A percentile compares a stretch with the other conserved stretches of the same genome.
phyloP scores from a whole-genome alignment of 345 rosid genomes.

The Geranium rotundifolium region DNA sequence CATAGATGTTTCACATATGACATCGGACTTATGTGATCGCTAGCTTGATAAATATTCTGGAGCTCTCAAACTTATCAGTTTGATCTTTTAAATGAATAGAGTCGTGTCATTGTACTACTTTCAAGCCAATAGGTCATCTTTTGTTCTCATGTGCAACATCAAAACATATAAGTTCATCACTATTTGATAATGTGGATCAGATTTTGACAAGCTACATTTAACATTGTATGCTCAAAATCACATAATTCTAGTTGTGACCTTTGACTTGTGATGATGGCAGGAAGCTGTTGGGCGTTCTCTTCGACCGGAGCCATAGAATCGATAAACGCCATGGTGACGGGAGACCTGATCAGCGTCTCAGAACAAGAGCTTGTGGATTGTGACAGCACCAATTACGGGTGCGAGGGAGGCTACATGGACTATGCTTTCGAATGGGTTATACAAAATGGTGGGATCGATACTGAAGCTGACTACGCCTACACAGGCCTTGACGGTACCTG shows the following conservation, averaged over 20 bases:
- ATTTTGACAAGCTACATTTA: too few relatives aligned
- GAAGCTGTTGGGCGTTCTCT: slow-evolving; percentile 78
- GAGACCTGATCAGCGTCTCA: slow-evolving; percentile 52
- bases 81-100: too few relatives aligned
- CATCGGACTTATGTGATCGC: too few relatives aligned
- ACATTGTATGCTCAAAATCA: not conserved
- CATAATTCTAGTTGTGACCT: not conserved
- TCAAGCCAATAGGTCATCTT: too few relatives aligned
- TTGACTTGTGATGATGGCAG: slow-evolving; percentile 15
- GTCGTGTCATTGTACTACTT: too few relatives aligned
- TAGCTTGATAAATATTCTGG: too few relatives aligned
- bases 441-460: slow-evolving; percentile 56
- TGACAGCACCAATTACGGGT: slow-evolving; percentile 45
- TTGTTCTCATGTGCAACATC: too few relatives aligned
- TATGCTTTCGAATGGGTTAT: slow-evolving; percentile 71
- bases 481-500: slow-evolving; percentile 48
- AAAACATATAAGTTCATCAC: too few relatives aligned
- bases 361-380: slow-evolving; percentile 69
- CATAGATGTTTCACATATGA: too few relatives aligned
- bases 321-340: slow-evolving; percentile 43
- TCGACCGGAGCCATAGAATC: slow-evolving; percentile 65
- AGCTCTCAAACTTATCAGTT: too few relatives aligned
- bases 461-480: slow-evolving; percentile 49
- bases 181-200: too few relatives aligned
- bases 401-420: slow-evolving; percentile 74